Percentiles rank a stretch among this genome's conserved stretches.
Evolutionary conservation across 2,329 filamentous ascomycete genomes (phyloP).

Genomic region (Ophiostoma novo-ulmi): DNA sequence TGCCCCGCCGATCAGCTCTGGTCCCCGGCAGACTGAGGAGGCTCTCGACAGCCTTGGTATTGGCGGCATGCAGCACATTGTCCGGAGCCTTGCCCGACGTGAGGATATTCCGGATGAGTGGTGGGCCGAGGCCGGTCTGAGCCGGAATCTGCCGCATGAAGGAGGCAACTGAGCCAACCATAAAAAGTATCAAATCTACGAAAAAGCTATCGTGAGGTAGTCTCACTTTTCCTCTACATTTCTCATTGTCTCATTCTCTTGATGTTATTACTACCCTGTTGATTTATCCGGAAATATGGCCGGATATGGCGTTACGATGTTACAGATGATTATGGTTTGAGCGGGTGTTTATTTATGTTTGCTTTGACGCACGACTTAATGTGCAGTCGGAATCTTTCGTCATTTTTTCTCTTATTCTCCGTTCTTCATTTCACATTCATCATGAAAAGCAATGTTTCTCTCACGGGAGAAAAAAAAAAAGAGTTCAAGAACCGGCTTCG

Average conservation of each 20-base stretch:
- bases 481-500: background rate
- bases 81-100: slow-evolving; percentile 62
- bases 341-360: background rate
- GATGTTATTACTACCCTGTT: background rate
- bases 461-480: background rate
- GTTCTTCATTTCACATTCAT: background rate
- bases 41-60: slow-evolving; percentile 39
- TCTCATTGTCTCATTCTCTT: background rate
- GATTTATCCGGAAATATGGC: background rate
- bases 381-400: background rate
- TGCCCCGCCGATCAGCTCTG: background rate
- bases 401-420: background rate
- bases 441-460: background rate
- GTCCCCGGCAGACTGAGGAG: slow-evolving; percentile 28
- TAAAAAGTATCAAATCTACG: background rate
- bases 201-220: background rate
- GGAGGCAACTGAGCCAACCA: slow-evolving; percentile 20
- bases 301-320: slow-evolving; percentile 11
- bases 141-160: slow-evolving; percentile 49
- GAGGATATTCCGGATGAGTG: slow-evolving; percentile 77
- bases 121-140: slow-evolving; percentile 69
- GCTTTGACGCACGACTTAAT: background rate
- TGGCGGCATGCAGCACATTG: slow-evolving; percentile 64
- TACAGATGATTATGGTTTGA: background rate
- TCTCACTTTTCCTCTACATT: background rate